Base-by-base conservation (phyloP, 345 rosid genomes). In the Camelina sativa region DNA sequence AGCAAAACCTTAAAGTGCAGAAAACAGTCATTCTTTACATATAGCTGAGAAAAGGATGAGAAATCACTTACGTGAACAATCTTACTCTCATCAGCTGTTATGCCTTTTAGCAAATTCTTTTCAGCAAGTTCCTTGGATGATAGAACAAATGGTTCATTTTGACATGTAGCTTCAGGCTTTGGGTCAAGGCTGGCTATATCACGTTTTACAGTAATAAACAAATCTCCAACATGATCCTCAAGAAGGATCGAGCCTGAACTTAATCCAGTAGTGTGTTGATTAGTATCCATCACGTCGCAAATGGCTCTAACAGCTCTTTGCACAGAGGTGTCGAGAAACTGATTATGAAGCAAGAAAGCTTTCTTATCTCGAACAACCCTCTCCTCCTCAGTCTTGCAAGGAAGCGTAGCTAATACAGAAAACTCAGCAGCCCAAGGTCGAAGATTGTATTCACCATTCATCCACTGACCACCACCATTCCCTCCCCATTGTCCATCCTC, bases 401-500 rank as follows among this genome's bases (percentile, higher is more conserved):
- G 93, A 85, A 94, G 85, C 53, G 76, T 82, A 23, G 97, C 89
- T 80, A 94, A 84, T 71, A 88, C 72, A 51, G 91, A 88, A 80
- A 94, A 94, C 67, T 94, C 93, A 11, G 89, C 81, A 13, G 88
- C 91, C 98, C 98, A 94, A 44, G 83, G 89, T 23, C 87, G 86
- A 69, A 67, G 78, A 64, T 87, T 87, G 74, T 85, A 84, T 74
- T 82, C 81, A 43, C 86, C 89, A 64, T 86, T 80, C 75, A 84
- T 75, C 71, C 97, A 97, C 71, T 82, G 89, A 47, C 97, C 96
- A 62, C 98, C 98, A 48, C 97, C 96, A 81, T 79, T 85, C 79
- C 96, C 98, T 37, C 93, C 96, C 97, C 89, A 94, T 17, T 67
- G 82, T 71, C 85, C 92, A 78, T 94, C 98, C 80, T 94, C 98